phyloP scores from a whole-genome alignment of 768 basidiomycete species.

The Boletus speciosus region DNA sequence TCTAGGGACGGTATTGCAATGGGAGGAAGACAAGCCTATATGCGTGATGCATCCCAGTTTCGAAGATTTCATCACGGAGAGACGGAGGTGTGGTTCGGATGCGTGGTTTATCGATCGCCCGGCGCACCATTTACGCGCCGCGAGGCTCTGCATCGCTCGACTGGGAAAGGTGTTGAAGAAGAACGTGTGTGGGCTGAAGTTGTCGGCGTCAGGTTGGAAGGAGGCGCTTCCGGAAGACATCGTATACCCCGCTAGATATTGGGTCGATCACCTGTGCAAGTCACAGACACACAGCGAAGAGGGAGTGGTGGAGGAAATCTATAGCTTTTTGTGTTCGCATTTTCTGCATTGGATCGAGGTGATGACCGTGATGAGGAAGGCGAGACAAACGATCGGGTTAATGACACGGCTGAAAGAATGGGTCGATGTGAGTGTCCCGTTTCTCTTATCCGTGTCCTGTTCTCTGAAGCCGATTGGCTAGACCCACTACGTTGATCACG shows the following conservation, averaged over 20 bases:
- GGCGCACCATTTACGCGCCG: constrained; percentile 20
- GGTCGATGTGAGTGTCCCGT: constrained; percentile 18
- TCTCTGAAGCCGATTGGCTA: constrained; percentile 2
- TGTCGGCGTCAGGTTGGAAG: constrained; percentile 18
- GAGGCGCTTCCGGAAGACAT: constrained; percentile 24
- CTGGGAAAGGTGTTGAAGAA: constrained; percentile 19
- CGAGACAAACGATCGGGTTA: constrained; percentile 31
- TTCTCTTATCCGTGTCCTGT: background rate
- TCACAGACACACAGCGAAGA: constrained; percentile 1
- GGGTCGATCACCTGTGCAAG: constrained; percentile 31
- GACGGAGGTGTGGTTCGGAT: constrained; percentile 25
- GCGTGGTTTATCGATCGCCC: constrained; percentile 29
- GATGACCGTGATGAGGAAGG: constrained; percentile 29
- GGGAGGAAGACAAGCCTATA: constrained; percentile 27
- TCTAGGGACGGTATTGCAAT: constrained; percentile 27
- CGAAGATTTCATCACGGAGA: constrained; percentile 32
- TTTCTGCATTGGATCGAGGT: constrained; percentile 35
- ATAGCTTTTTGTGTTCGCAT: constrained; percentile 20
- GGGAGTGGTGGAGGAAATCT: constrained; percentile 13
- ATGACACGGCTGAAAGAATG: constrained; percentile 27
- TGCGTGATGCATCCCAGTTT: constrained; percentile 34
- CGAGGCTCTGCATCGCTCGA: constrained; percentile 23
- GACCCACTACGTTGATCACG: constrained; percentile 12
- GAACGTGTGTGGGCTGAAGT: constrained; percentile 22
- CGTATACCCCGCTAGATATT: constrained; percentile 23